These are phyloP conservation scores for Neurospora sp. DNA, from an alignment of 2,329 filamentous ascomycete species.

Conservation along the genomic window DNA sequence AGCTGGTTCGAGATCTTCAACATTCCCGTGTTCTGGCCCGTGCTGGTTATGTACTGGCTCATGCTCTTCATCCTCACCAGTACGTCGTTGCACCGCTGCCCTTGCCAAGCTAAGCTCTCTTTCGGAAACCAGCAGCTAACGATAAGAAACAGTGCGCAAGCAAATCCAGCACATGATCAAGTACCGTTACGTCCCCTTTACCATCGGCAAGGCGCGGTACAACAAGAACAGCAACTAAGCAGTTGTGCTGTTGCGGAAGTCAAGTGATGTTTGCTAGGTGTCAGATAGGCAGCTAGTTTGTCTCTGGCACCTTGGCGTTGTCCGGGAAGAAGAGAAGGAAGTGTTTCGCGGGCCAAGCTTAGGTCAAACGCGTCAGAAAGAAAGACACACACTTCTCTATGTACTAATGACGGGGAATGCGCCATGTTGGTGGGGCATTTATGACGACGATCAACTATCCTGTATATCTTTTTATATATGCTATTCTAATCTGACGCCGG, in stretches of 20 bases:
- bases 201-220: slow-evolving; percentile 80
- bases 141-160: slow-evolving; percentile 67
- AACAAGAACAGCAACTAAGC: slow-evolving; percentile 46
- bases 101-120: not conserved
- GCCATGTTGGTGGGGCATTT: not conserved
- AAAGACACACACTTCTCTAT: not conserved
- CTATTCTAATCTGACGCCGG: slow-evolving; percentile 4
- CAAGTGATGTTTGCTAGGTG: not conserved
- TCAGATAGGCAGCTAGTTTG: not conserved
- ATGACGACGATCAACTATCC: slow-evolving; percentile 3
- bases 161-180: slow-evolving; percentile 99
- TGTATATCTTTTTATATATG: slow-evolving; percentile 5
- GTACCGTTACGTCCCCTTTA: slow-evolving; percentile 95
- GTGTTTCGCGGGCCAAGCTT: too few relatives aligned
- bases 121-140: slow-evolving; percentile 6
- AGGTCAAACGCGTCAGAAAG: not conserved
- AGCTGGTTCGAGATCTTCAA: slow-evolving; percentile 93
- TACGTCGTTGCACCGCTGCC: slow-evolving; percentile 45
- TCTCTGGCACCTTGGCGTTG: not conserved
- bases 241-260: not conserved
- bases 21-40: slow-evolving; percentile 97
- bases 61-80: slow-evolving; percentile 93
- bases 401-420: not conserved
- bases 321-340: not conserved
- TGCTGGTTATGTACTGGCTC: slow-evolving; percentile 97